phyloP scores from a whole-genome alignment of 2,329 filamentous ascomycete genomes.

The Aureobasidium musti region DNA sequence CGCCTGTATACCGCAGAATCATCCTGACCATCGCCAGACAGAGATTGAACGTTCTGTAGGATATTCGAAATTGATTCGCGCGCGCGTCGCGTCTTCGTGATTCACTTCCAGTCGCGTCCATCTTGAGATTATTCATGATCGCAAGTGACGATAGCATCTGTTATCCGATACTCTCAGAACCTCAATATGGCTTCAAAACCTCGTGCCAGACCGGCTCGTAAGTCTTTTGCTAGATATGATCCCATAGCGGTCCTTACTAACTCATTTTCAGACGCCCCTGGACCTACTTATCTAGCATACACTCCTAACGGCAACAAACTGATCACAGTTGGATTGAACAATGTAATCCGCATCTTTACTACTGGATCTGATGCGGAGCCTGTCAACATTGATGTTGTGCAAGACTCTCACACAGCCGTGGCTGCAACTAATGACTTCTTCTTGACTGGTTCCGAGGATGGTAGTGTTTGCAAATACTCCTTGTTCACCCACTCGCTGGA shows the following conservation, averaged over 20 bases:
- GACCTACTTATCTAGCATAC: constrained; percentile 83
- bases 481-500: constrained; percentile 73
- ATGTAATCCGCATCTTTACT: constrained; percentile 88
- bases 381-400: constrained; percentile 84
- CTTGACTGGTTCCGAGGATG: constrained; percentile 87
- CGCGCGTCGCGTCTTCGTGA: neutral
- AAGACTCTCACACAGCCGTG: constrained; percentile 80
- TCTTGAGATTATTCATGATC: neutral
- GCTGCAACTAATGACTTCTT: constrained; percentile 79
- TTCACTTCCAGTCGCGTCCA: constrained; percentile 6
- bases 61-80: neutral
- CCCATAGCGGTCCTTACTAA: neutral
- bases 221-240: constrained; percentile 34
- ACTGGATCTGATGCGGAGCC: constrained; percentile 92
- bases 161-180: neutral
- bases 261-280: constrained; percentile 67
- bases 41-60: neutral
- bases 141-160: neutral
- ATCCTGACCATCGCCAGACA: neutral
- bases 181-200: constrained; percentile 49
- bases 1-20: no score
- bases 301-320: constrained; percentile 84
- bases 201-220: constrained; percentile 63
- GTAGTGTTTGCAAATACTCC: constrained; percentile 93
- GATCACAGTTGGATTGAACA: constrained; percentile 90